phyloP scores from a whole-genome alignment of 805 yeast species.

The Candida incommunis region DNA sequence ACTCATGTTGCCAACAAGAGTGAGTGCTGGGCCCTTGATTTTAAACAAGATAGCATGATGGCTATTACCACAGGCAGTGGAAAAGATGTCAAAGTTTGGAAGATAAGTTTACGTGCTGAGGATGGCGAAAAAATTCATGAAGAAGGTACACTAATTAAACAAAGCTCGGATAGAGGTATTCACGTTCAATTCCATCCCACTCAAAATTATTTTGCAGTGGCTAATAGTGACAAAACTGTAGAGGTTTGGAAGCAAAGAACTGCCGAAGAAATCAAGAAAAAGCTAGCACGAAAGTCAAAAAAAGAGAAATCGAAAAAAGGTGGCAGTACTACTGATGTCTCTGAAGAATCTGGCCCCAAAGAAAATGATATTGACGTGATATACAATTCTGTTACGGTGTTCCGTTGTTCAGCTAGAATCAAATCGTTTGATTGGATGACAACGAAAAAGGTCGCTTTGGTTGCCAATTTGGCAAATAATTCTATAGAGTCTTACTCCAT shows the following conservation, averaged over 20 bases:
- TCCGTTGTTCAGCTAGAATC: conserved; percentile 9
- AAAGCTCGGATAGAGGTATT: conserved; percentile 55
- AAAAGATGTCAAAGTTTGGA: conserved; percentile 76
- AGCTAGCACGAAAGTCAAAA: conserved; percentile 60
- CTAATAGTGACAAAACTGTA: conserved; percentile 66
- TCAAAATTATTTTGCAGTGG: conserved; percentile 37
- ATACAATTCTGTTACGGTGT: conserved; percentile 52
- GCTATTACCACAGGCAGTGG: conserved; percentile 66
- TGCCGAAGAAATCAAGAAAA: conserved; percentile 64
- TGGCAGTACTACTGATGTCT: conserved; percentile 26
- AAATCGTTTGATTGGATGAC: conserved; percentile 18
- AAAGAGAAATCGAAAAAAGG: conserved; percentile 61
- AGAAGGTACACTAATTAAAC: conserved; percentile 36
- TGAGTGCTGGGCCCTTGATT: conserved; percentile 76
- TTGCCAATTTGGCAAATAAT: conserved; percentile 58
- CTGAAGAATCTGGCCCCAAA: conserved; percentile 24
- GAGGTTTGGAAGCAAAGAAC: conserved; percentile 71
- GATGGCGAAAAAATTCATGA: conserved; percentile 42
- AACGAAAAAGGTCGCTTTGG: conserved; percentile 40
- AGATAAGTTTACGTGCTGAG: conserved; percentile 37
- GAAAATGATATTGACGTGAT: conserved; percentile 26
- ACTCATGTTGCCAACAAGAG: conserved; percentile 89
- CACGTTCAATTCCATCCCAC: conserved; percentile 40
- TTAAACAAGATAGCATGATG: conserved; percentile 17
- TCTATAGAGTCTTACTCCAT: conserved; percentile 51